Evolutionary conservation across 1,284 basidiomycete species (phyloP), one percentile per base, ranked within the genome.

Genomic region (Erythrobasidium hasegawianum): DNA sequence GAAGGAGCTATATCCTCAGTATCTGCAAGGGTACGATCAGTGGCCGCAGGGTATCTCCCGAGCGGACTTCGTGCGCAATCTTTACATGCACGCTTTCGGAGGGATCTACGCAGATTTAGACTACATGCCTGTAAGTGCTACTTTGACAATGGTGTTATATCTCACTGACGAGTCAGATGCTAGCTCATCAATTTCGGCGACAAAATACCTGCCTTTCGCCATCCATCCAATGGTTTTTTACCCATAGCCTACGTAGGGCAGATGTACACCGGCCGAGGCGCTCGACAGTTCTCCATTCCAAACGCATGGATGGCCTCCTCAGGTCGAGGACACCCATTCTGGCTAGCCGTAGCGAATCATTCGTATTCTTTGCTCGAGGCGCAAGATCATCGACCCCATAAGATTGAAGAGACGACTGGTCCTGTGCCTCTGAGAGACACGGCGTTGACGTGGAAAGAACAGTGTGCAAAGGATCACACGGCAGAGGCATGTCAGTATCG

Each of bases 21-120:
- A 62, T 20, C 49, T 55, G 39, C 0, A 18, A 1, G 49, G 40
- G 1, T 67, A 67, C 52, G 20, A 40, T 4, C 43, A 22, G 24
- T 41, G 47, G 18, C 41, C 14, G 1, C 33, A 26, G 9, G 59
- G 55, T 26, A 67, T 67, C 26, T 67, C 18, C 27, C 50, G 57
- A 24, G 65, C 65, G 26, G 65, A 67, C 41, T 24, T 61, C 4
- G 50, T 67, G 14, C 20, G 65, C 11, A 61, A 57, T 29, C 49
- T 67, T 10, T 67, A 67, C 52, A 67, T 67, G 65, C 54, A 56
- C 29, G 27, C 54, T 33, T 56, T 56, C 22, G 54, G 54, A 18
- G 54, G 54, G 20, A 33, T 56, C 10, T 56, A 56, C 20, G 54
- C 29, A 33, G 54, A 56, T 33, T 29, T 56, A 10, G 54, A 56